Conservation (phyloP, 352 stramenopile species). For the Sclerospora graminicola region DNA sequence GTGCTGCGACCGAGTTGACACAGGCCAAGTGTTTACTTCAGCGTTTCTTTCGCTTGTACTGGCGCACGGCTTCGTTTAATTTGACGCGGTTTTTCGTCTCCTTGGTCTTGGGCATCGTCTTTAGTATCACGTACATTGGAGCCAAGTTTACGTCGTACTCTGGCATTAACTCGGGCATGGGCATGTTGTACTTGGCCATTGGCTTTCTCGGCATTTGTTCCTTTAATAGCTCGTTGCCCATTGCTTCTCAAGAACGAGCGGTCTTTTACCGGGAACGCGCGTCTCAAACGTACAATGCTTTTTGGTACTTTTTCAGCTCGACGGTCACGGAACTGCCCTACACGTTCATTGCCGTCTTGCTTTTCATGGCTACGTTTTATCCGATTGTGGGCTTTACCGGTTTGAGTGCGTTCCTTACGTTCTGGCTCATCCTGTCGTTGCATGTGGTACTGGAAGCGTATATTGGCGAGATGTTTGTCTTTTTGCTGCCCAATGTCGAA, state of each 20-base stretch:
- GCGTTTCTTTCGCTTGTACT: conserved; percentile 44
- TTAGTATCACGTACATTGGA: conserved; percentile 43
- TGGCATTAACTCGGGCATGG: conserved; percentile 19
- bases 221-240: conserved; percentile 66
- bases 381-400: conserved; percentile 43
- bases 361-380: conserved; percentile 31
- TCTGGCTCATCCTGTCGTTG: conserved; percentile 38
- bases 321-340: conserved; percentile 65
- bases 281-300: conserved; percentile 81
- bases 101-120: conserved; percentile 53
- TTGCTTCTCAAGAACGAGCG: conserved; percentile 75
- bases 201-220: conserved; percentile 74
- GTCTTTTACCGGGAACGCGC: conserved; percentile 90
- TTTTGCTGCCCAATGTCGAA: conserved; percentile 28
- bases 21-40: conserved; percentile 32
- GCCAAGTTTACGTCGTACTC: conserved; percentile 41
- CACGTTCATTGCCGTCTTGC: conserved; percentile 21
- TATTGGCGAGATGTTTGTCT: conserved; percentile 36
- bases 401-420: conserved; percentile 32
- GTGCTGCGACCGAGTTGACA: conserved; percentile 9
- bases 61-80: conserved; percentile 77
- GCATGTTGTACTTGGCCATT: conserved; percentile 57
- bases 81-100: conserved; percentile 60
- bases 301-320: conserved; percentile 58
- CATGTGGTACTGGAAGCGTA: conserved; percentile 45